Evolutionary conservation across 768 basidiomycete genomes (phyloP).

Genomic region (Udeniomyces megalosporus): DNA sequence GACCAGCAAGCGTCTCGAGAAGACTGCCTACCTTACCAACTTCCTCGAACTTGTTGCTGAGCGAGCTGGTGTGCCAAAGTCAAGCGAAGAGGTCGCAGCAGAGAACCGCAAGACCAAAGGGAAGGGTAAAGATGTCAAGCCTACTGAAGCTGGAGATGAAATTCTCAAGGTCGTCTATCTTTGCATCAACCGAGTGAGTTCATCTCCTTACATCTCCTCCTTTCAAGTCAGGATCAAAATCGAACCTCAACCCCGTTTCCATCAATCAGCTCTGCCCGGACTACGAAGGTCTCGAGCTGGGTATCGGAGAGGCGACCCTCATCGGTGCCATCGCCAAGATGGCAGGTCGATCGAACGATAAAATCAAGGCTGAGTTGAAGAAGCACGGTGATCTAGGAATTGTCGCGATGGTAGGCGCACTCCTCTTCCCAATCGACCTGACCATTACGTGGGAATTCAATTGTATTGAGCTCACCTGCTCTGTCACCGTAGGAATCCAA

Average conservation of each 20-base stretch:
- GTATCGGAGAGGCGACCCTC: conserved; percentile 85
- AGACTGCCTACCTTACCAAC: conserved; percentile 68
- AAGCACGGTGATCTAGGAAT: conserved; percentile 88
- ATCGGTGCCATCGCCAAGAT: conserved; percentile 91
- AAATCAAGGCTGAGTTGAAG: conserved; percentile 82
- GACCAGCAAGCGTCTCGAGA: conserved; percentile 90
- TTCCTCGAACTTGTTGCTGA: conserved; percentile 82
- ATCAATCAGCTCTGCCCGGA: conserved; percentile 69
- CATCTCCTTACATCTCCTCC: background rate
- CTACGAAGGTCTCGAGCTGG: conserved; percentile 85
- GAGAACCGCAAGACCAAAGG: background rate
- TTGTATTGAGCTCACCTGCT: background rate
- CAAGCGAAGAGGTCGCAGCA: background rate
- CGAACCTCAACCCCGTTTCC: background rate
- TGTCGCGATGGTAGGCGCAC: conserved; percentile 83
- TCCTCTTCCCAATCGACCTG: background rate
- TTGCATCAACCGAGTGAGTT: conserved; percentile 80
- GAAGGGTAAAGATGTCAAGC: background rate
- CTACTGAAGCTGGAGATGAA: conserved; percentile 39
- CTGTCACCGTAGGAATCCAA: conserved; percentile 60
- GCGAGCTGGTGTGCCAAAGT: conserved; percentile 39
- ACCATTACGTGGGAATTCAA: no score
- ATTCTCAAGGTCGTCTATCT: conserved; percentile 82
- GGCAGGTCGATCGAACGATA: conserved; percentile 66
- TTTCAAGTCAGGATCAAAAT: background rate